These are phyloP conservation scores for Verticillium klebahnii DNA, from an alignment of 2,329 filamentous ascomycete species.

Conservation along the genomic window DNA sequence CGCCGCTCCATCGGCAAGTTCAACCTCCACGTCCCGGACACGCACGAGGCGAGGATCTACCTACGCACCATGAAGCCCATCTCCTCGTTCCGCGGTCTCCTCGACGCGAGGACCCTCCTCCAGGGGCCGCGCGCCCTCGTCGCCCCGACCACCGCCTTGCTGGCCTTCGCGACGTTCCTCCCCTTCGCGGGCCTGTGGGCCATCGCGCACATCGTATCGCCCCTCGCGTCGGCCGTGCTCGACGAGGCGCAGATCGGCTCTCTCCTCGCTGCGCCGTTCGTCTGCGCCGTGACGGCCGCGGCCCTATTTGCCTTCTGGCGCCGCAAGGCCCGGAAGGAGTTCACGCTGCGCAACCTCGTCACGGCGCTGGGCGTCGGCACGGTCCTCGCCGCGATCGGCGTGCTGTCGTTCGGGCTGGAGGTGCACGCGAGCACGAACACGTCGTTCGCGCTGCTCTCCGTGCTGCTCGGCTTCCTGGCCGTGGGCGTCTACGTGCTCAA, in stretches of 20 bases:
- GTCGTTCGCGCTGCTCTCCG: slow-evolving; percentile 35
- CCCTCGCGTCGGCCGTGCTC: slow-evolving; percentile 39
- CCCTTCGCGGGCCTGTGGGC: slow-evolving; percentile 44
- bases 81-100: slow-evolving; percentile 25
- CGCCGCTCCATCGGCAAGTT: slow-evolving; percentile 13
- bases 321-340: slow-evolving; percentile 17
- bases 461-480: slow-evolving; percentile 43
- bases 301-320: slow-evolving; percentile 26
- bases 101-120: slow-evolving; percentile 27
- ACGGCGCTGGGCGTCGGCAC: slow-evolving; percentile 31
- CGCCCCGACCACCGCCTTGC: slow-evolving; percentile 44
- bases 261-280: slow-evolving; percentile 39
- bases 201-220: slow-evolving; percentile 37
- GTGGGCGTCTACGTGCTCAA: slow-evolving; percentile 36
- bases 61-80: slow-evolving; percentile 32
- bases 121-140: slow-evolving; percentile 42
- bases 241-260: slow-evolving; percentile 34
- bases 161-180: slow-evolving; percentile 39
- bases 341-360: slow-evolving; percentile 23
- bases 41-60: slow-evolving; percentile 29
- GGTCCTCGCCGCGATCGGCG: slow-evolving; percentile 32
- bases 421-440: slow-evolving; percentile 26
- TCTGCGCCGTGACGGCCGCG: slow-evolving; percentile 30
- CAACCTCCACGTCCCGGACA: slow-evolving; percentile 17
- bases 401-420: slow-evolving; percentile 42